These are phyloP conservation scores for Trypanosoma congolense DNA, from an alignment of 208 protist genomes.

Conservation along the genomic window DNA sequence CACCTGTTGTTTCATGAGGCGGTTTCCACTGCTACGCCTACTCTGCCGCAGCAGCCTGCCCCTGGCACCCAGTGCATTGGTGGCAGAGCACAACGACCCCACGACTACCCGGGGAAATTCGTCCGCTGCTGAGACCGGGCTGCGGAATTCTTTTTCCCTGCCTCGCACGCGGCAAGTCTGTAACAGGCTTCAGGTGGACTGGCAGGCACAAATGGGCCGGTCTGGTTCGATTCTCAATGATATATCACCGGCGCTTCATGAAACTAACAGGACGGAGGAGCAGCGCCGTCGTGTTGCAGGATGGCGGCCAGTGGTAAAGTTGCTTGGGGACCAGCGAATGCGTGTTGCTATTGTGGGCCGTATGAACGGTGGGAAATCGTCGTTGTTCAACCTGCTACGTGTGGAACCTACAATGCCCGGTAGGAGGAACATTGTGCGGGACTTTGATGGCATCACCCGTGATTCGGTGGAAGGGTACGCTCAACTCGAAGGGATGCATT, in stretches of 20 bases:
- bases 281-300: slow-evolving; percentile 68
- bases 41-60: too few relatives aligned
- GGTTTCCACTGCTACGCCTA: too few relatives aligned
- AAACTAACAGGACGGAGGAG: slow-evolving; percentile 51
- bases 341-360: slow-evolving; percentile 84
- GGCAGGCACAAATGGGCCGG: slow-evolving; percentile 51
- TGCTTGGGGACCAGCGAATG: slow-evolving; percentile 75
- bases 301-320: slow-evolving; percentile 78
- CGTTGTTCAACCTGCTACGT: slow-evolving; percentile 86
- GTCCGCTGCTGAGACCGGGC: too few relatives aligned
- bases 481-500: slow-evolving; percentile 65
- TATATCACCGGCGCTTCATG: slow-evolving; percentile 66
- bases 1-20: too few relatives aligned
- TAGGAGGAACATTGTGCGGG: slow-evolving; percentile 67
- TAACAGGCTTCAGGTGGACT: slow-evolving; percentile 44
- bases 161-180: slow-evolving; percentile 47
- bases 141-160: slow-evolving; percentile 14
- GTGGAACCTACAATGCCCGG: slow-evolving; percentile 52
- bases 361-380: slow-evolving; percentile 89
- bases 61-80: too few relatives aligned
- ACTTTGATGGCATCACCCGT: slow-evolving; percentile 85
- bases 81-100: too few relatives aligned
- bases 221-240: slow-evolving; percentile 63
- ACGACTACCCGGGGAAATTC: too few relatives aligned
- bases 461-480: slow-evolving; percentile 80